Evolutionary conservation across 1,284 basidiomycete genomes (phyloP).

Genomic region (Ustilago curta): DNA sequence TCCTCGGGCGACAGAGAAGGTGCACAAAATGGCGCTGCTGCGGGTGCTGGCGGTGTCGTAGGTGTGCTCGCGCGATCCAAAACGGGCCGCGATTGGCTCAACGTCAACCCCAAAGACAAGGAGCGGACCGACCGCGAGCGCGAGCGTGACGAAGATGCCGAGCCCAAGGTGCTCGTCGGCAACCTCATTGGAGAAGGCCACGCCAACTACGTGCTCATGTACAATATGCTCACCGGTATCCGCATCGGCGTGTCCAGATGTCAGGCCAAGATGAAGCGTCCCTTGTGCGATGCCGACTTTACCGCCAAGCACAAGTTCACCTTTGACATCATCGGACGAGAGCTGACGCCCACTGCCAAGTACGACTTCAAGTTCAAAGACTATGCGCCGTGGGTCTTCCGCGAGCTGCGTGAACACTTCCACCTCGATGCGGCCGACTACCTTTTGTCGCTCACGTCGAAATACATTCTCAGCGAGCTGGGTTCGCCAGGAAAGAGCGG

Average conservation of each 20-base stretch:
- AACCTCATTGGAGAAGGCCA: constrained; percentile 97
- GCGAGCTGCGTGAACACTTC: constrained; percentile 92
- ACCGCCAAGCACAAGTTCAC: constrained; percentile 91
- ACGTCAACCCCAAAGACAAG: constrained; percentile 27
- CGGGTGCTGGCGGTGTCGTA: constrained; percentile 25
- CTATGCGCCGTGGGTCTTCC: constrained; percentile 97
- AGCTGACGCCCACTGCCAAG: constrained; percentile 93
- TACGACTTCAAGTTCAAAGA: constrained; percentile 99
- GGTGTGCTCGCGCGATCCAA: constrained; percentile 44
- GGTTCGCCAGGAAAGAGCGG: constrained; percentile 99
- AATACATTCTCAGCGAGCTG: constrained; percentile 97
- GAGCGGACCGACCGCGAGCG: constrained; percentile 33
- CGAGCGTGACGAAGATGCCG: constrained; percentile 46
- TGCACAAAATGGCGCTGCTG: not conserved
- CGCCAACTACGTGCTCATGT: constrained; percentile 98
- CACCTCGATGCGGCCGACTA: constrained; percentile 97
- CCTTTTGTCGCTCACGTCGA: constrained; percentile 91
- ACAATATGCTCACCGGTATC: constrained; percentile 99
- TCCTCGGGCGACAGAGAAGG: constrained; percentile 19
- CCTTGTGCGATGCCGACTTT: constrained; percentile 88
- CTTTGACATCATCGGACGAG: constrained; percentile 97
- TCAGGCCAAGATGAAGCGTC: constrained; percentile 90
- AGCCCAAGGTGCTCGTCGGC: constrained; percentile 79
- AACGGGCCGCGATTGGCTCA: constrained; percentile 42
- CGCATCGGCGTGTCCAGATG: constrained; percentile 94